Evolutionary conservation across 306 rosid species (phyloP), one percentile per base, ranked within the genome.

Genomic region (Cucumis hystrix): DNA sequence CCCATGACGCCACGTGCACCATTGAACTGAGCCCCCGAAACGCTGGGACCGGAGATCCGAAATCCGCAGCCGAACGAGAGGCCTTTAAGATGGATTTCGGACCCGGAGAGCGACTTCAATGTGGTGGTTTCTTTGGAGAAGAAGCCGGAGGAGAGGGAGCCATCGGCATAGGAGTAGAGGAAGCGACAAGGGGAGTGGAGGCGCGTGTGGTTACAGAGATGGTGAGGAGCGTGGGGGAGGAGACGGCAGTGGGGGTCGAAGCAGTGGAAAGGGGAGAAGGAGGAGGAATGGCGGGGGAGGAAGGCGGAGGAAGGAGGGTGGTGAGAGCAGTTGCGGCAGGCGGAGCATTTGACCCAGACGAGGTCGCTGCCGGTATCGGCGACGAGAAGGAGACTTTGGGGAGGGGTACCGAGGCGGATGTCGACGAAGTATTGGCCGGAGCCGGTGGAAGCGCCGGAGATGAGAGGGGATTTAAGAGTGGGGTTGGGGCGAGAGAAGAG

Each of bases 1-100:
- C 97, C 97, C 91, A 92, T 79, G 6, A 92, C 96, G 0, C 97
- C 97, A 18, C 90, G 86, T 2, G 95, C 94, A 8, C 94, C 94
- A 64, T 82, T 83, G 75, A 89, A 86, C 74, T 84, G 83, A 13
- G 82, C 15, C 2, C 94, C 97, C 5, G 91, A 82, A 2, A 89
- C 78, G 55, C 94, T 87, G 33, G 95, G 91, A 37, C 96, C 96
- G 0, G 89, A 83, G 39, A 79, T 68, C 66, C 83, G 82, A 75
- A 92, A 90, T 6, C 82, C 90, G 75, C 97, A 92, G 3, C 97
- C 97, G 83, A 91, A 91, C 0, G 82, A 16, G 0, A 91, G 41
- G 2, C 43, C 60, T 0, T 7, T 0, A 1, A 87, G 54, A 18
- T 16, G 74, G 5, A 55, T 60, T 25, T 78, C 82, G 1, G 5